Conservation (phyloP, 2,329 filamentous ascomycete species). For the Scolecobasidium constrictum region DNA sequence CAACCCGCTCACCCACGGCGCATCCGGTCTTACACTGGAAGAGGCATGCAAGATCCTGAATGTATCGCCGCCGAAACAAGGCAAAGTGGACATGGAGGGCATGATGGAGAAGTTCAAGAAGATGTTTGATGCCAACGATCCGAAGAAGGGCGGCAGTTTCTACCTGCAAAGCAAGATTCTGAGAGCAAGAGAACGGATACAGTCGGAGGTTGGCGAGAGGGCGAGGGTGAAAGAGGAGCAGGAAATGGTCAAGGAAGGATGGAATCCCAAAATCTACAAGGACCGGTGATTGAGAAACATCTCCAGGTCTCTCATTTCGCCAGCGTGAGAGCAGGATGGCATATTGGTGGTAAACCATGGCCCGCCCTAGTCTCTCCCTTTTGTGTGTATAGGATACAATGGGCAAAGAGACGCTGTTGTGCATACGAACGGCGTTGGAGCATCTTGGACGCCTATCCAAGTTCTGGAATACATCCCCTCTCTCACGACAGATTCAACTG, state of each 20-base stretch:
- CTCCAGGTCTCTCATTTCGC: background rate
- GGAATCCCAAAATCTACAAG: constrained; percentile 93
- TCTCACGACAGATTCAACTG: no score
- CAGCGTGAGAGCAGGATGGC: no score
- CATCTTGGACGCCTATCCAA: no score
- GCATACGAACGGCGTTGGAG: no score
- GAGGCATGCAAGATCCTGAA: constrained; percentile 97
- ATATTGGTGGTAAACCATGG: no score
- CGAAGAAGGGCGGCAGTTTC: constrained; percentile 91
- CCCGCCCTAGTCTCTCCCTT: no score
- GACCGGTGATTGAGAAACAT: constrained; percentile 34
- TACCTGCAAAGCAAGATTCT: constrained; percentile 97
- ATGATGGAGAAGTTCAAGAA: constrained; percentile 85
- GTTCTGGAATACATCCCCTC: no score
- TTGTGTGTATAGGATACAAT: no score
- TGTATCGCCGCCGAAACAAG: constrained; percentile 75
- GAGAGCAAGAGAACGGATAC: constrained; percentile 81
- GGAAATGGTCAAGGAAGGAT: constrained; percentile 55
- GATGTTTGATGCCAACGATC: constrained; percentile 88
- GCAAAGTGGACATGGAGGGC: constrained; percentile 65
- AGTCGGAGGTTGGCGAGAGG: constrained; percentile 70
- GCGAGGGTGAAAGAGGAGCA: constrained; percentile 65
- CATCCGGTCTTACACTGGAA: constrained; percentile 75
- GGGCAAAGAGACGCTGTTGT: no score
- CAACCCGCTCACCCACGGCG: constrained; percentile 30